These are phyloP conservation scores for Alternaria arborescens DNA, from an alignment of 2,329 filamentous ascomycete species.

Conservation along the genomic window DNA sequence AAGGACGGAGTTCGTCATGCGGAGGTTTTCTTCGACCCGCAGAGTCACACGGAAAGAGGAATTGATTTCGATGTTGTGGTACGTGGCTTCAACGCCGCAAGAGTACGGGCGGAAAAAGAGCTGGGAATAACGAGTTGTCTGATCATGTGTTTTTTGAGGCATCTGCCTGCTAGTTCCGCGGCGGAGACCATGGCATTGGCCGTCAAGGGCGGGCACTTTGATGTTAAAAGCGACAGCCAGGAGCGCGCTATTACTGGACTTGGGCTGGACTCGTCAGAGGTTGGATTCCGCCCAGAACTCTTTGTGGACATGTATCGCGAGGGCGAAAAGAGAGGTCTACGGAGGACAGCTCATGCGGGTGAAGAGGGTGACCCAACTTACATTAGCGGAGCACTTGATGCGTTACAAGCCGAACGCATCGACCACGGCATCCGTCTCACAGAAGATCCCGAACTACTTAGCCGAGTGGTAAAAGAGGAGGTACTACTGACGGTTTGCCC, in stretches of 20 bases:
- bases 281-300: conserved; percentile 56
- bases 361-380: conserved; percentile 76
- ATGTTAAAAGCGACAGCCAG: conserved; percentile 53
- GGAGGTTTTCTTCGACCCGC: conserved; percentile 83
- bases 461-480: conserved; percentile 64
- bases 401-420: conserved; percentile 70
- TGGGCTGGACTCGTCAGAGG: conserved; percentile 71
- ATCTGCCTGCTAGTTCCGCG: conserved; percentile 67
- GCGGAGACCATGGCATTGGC: conserved; percentile 53
- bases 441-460: conserved; percentile 67
- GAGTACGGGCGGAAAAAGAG: conserved; percentile 66
- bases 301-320: conserved; percentile 70
- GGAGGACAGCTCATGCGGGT: conserved; percentile 76
- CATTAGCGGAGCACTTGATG: conserved; percentile 69
- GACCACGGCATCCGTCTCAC: conserved; percentile 76
- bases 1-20: conserved; percentile 73
- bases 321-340: conserved; percentile 62
- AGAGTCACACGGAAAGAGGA: conserved; percentile 73
- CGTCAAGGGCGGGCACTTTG: conserved; percentile 54
- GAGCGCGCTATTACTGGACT: conserved; percentile 67
- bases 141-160: conserved; percentile 76
- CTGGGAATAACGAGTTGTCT: conserved; percentile 72
- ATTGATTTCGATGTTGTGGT: conserved; percentile 71
- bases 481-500: conserved; percentile 77
- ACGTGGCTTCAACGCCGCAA: conserved; percentile 68